phyloP scores from a whole-genome alignment of 2,329 filamentous ascomycete species.

The Colletotrichum liriopes region DNA sequence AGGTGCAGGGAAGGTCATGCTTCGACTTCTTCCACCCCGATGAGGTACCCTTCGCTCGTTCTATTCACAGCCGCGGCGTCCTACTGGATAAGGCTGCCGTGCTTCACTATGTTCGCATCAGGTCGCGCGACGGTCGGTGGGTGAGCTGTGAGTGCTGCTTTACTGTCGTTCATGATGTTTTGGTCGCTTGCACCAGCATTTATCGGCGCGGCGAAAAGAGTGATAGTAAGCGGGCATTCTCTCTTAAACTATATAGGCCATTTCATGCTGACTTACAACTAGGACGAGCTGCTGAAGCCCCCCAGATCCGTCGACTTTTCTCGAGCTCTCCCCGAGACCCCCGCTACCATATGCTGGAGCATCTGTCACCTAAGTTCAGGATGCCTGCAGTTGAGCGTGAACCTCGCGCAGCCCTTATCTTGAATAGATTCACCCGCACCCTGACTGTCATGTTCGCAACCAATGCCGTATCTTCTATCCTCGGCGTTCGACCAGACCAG shows the following conservation, averaged over 20 bases:
- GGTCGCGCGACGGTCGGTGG: constrained; percentile 79
- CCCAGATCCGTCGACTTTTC: constrained; percentile 84
- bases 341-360: constrained; percentile 90
- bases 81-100: constrained; percentile 88
- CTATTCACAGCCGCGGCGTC: constrained; percentile 81
- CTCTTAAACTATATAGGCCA: neutral
- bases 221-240: constrained; percentile 71
- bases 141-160: constrained; percentile 91
- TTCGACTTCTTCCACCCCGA: constrained; percentile 92
- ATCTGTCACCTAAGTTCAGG: constrained; percentile 85
- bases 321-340: constrained; percentile 86
- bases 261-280: constrained; percentile 1
- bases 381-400: constrained; percentile 78
- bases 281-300: constrained; percentile 83
- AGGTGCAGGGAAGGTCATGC: constrained; percentile 82
- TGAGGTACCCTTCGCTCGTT: constrained; percentile 82
- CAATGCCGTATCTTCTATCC: constrained; percentile 80
- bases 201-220: constrained; percentile 80
- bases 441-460: constrained; percentile 91
- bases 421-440: constrained; percentile 89
- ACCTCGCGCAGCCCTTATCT: constrained; percentile 85
- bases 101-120: constrained; percentile 83
- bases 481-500: constrained; percentile 79
- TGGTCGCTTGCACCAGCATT: constrained; percentile 87
- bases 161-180: constrained; percentile 88